Conservation (phyloP, 2,329 filamentous ascomycete genomes). For the Fusarium verticillioides region DNA sequence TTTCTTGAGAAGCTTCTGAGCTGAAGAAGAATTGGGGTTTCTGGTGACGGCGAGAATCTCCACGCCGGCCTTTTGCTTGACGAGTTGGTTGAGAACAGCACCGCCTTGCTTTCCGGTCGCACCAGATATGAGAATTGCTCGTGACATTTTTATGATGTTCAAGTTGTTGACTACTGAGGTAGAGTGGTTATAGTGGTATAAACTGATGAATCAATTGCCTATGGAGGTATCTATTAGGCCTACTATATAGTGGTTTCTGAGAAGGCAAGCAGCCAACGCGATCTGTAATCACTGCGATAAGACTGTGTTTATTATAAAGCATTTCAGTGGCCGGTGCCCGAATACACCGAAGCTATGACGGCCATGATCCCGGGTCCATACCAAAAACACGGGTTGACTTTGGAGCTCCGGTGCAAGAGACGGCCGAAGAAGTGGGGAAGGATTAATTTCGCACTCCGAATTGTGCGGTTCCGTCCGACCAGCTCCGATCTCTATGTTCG, state of each 20-base stretch:
- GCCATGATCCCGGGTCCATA: background rate
- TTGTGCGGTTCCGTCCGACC: constrained; percentile 1
- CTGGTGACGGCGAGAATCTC: constrained; percentile 71
- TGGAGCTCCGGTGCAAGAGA: background rate
- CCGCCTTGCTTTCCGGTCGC: constrained; percentile 54
- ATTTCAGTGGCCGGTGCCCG: background rate
- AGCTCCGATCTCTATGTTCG: background rate
- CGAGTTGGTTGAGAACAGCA: constrained; percentile 47
- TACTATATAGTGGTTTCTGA: background rate
- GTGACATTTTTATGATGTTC: constrained; percentile 3
- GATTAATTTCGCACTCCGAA: constrained; percentile 23
- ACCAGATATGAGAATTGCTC: constrained; percentile 49
- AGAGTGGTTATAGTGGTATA: background rate
- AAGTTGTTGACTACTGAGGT: background rate
- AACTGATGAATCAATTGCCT: background rate
- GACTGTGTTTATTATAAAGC: constrained; percentile 1
- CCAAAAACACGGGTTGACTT: background rate
- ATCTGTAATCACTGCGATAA: background rate
- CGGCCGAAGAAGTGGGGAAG: constrained; percentile 17
- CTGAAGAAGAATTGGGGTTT: constrained; percentile 60
- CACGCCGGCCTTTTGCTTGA: constrained; percentile 50
- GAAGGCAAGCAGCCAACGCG: fast-evolving
- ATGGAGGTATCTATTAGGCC: background rate
- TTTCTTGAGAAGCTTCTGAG: constrained; percentile 58
- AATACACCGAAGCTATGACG: constrained; percentile 1